phyloP scores from a whole-genome alignment of 2,329 filamentous ascomycete genomes.

The Diaporthe vaccinii region DNA sequence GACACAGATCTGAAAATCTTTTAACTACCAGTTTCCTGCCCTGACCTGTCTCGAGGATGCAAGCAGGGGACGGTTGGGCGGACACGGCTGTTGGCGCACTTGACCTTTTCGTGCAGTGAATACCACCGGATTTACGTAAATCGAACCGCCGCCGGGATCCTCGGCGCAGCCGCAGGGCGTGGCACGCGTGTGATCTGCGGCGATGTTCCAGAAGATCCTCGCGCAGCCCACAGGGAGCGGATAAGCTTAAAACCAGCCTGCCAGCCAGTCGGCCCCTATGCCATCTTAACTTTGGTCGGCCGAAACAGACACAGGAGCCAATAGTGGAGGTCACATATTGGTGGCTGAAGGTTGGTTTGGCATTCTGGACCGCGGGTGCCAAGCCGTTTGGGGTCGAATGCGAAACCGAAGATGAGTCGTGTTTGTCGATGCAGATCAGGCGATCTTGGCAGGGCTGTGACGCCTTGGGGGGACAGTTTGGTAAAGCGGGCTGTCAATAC shows the following conservation, averaged over 20 bases:
- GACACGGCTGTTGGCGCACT: neutral
- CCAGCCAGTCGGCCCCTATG: neutral
- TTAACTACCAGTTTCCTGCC: neutral
- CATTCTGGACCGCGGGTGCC: neutral
- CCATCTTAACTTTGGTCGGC: conserved; percentile 1
- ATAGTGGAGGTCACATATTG: neutral
- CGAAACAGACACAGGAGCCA: conserved; percentile 1
- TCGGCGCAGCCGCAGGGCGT: conserved; percentile 9
- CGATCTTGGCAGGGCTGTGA: conserved; percentile 21
- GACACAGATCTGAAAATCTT: neutral
- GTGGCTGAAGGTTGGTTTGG: neutral
- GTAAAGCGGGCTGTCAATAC: neutral
- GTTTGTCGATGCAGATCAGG: conserved; percentile 11
- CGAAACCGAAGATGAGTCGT: conserved; percentile 9
- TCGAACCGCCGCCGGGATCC: neutral
- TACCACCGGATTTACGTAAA: neutral
- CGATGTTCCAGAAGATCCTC: neutral
- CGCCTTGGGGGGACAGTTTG: neutral
- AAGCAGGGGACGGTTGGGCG: neutral
- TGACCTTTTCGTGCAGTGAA: neutral
- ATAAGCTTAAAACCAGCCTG: neutral
- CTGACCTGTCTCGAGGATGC: neutral
- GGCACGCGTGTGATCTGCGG: neutral
- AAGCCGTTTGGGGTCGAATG: conserved; percentile 2
- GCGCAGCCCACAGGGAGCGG: neutral